Percentiles rank a stretch among this genome's conserved stretches.
These are phyloP conservation scores for Talaromyces sp. DNA, from an alignment of 2,329 filamentous ascomycete species.

Conservation along the genomic window DNA sequence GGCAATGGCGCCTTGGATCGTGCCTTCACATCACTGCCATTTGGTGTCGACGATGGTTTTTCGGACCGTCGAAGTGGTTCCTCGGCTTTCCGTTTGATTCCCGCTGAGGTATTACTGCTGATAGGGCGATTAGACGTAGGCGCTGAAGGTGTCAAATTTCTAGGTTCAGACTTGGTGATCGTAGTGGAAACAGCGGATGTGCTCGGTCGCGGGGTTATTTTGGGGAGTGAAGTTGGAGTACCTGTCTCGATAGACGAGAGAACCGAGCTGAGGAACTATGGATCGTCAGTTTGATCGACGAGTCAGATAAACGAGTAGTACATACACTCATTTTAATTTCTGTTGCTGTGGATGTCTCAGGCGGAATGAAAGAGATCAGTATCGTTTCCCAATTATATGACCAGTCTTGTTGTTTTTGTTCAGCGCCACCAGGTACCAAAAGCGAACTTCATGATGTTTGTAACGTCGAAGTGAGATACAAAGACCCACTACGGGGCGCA, in stretches of 20 bases:
- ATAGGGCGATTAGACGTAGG: slow-evolving; percentile 19
- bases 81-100: slow-evolving; percentile 45
- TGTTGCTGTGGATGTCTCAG: slow-evolving; percentile 3
- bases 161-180: slow-evolving; percentile 23
- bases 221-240: slow-evolving; percentile 31
- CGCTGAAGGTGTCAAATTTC: slow-evolving; percentile 21
- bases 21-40: slow-evolving; percentile 24
- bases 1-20: slow-evolving; percentile 23
- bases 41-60: slow-evolving; percentile 25
- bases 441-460: slow-evolving; percentile 40
- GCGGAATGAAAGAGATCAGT: not conserved
- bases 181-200: slow-evolving; percentile 25
- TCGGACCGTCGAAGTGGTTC: slow-evolving; percentile 33
- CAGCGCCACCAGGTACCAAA: slow-evolving; percentile 40
- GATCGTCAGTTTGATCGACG: slow-evolving; percentile 21
- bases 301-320: not conserved
- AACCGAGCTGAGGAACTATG: slow-evolving; percentile 52
- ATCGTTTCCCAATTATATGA: slow-evolving; percentile 18
- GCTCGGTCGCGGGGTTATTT: slow-evolving; percentile 24
- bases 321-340: slow-evolving; percentile 40
- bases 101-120: slow-evolving; percentile 20
- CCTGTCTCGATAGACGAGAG: slow-evolving; percentile 50
- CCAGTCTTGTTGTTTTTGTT: slow-evolving; percentile 22
- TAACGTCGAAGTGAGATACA: slow-evolving; percentile 17
- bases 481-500: slow-evolving; percentile 9